Percentiles rank a stretch among this genome's conserved stretches.
phyloP scores from a whole-genome alignment of 768 basidiomycete genomes.

The Termitomyces sp. region DNA sequence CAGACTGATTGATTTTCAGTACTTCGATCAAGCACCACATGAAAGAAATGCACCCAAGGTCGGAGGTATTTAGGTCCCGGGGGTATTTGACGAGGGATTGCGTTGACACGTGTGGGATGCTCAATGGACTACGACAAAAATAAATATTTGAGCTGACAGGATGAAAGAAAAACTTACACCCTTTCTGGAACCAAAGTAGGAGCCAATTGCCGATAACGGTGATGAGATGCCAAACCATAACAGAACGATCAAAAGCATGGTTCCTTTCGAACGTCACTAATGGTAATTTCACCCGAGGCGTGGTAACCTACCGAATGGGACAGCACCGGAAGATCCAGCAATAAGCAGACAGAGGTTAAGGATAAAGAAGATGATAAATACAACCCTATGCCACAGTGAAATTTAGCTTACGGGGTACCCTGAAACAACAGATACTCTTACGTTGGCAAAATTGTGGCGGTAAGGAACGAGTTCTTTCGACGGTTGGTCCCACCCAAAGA shows the following conservation, averaged over 20 bases:
- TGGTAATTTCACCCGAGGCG: neutral
- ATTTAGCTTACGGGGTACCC: neutral
- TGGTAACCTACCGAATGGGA: slow-evolving; percentile 76
- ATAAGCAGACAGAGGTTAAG: slow-evolving; percentile 86
- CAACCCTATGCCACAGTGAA: slow-evolving; percentile 42
- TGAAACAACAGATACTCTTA: slow-evolving; percentile 29
- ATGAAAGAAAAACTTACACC: slow-evolving; percentile 51
- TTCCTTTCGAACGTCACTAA: slow-evolving; percentile 41
- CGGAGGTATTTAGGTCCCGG: slow-evolving; percentile 80
- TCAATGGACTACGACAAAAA: slow-evolving; percentile 49
- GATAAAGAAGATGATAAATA: slow-evolving; percentile 85
- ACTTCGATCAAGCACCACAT: neutral
- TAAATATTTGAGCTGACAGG: neutral
- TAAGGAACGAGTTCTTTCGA: slow-evolving; percentile 80
- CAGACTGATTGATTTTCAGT: slow-evolving; percentile 35
- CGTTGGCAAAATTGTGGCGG: slow-evolving; percentile 87
- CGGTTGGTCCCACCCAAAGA: slow-evolving; percentile 77
- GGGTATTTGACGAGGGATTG: slow-evolving; percentile 95
- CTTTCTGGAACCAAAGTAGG: slow-evolving; percentile 82
- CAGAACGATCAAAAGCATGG: slow-evolving; percentile 78
- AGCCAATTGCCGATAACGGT: slow-evolving; percentile 82
- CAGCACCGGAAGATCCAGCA: slow-evolving; percentile 89
- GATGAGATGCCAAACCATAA: slow-evolving; percentile 95
- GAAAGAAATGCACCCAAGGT: slow-evolving; percentile 57
- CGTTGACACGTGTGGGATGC: slow-evolving; percentile 88